Percentiles rank a stretch among this genome's conserved stretches.
phyloP scores from a whole-genome alignment of 176 grass and related monocot species.

The Eremochloa ophiuroides region DNA sequence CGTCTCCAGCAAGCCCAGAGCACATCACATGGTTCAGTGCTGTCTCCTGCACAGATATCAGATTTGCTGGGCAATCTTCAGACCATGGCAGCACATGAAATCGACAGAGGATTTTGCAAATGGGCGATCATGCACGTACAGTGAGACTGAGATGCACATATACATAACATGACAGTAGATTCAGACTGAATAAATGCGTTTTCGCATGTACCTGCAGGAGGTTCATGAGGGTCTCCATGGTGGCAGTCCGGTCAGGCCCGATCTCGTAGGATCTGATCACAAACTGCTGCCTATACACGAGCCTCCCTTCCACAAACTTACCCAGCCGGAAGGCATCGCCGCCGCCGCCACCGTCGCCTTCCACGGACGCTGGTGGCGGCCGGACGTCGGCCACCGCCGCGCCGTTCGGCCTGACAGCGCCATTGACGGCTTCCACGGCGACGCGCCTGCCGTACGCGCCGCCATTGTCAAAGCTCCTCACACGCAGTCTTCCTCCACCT shows the following conservation, averaged over 20 bases:
- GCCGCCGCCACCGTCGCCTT: neutral
- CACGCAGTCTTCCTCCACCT: neutral
- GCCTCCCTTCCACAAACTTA: constrained; percentile 42
- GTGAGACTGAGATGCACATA: neutral
- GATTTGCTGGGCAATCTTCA: neutral
- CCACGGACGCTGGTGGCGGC: neutral
- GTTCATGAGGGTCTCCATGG: constrained; percentile 60
- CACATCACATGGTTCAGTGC: constrained; percentile 59
- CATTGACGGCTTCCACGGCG: constrained; percentile 17
- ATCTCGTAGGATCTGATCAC: constrained; percentile 60
- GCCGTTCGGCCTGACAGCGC: constrained; percentile 31
- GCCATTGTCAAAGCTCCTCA: neutral
- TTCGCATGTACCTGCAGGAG: constrained; percentile 38
- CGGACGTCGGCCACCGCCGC: neutral
- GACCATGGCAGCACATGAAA: neutral
- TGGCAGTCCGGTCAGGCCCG: constrained; percentile 50
- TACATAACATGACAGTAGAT: neutral
- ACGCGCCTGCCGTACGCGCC: neutral
- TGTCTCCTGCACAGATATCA: constrained; percentile 27
- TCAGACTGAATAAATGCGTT: neutral
- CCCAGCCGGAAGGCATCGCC: constrained; percentile 32
- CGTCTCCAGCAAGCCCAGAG: constrained; percentile 40
- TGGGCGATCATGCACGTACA: neutral
- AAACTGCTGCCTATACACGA: constrained; percentile 49
- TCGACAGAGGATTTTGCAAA: neutral